Base-by-base conservation (phyloP, 108 stramenopile species). In the Cyclotella baltica region DNA sequence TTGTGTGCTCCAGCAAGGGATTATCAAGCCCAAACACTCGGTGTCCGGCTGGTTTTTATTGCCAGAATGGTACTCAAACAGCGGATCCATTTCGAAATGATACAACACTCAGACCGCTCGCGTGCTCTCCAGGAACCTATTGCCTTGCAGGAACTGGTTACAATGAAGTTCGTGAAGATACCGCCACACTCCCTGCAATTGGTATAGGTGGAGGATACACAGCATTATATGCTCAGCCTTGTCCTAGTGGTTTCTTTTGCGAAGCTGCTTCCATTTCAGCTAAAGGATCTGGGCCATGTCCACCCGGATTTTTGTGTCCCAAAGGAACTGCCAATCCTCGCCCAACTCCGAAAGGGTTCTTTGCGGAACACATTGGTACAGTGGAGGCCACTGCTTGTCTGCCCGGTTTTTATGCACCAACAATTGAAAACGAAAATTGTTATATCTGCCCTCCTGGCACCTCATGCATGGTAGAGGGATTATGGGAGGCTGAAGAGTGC, bases 41-140 rank as follows among this genome's bases (percentile, higher is more conserved):
- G 22, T 90, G 92, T 67, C 89, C 92, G 23, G 89, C 89, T 31
- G 95, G 95, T 10, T 94, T 89, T 64, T 96, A 91, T 77, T 96
- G 96, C 68, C 81, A 59, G 43, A 90, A 85, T 63, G 94, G 94
- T 25, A 95, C 96, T 28, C 46, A 86, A 48, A 95, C 96, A 9
- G 76, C 56, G 83, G 92, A 78, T 71, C 91, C 71, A 88, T 92
- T 40, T 48, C 76, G 47, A 72, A 95, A 84, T 76, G 91, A 76
- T 67, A 89, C 73, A 67, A 89, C 83, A 58, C 89, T 72, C 59
- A 73, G 77, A 27, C 77, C 73, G 20, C 79, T 71, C 38, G 89
- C 90, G 5, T 96, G 96, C 62, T 53, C 75, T 66, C 84, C 87
- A 8, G 96, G 96, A 18, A 90, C 87, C 19, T 96, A 92, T 68